These are phyloP conservation scores for Phytophthora pisi DNA, from an alignment of 352 stramenopile genomes.

Conservation along the genomic window DNA sequence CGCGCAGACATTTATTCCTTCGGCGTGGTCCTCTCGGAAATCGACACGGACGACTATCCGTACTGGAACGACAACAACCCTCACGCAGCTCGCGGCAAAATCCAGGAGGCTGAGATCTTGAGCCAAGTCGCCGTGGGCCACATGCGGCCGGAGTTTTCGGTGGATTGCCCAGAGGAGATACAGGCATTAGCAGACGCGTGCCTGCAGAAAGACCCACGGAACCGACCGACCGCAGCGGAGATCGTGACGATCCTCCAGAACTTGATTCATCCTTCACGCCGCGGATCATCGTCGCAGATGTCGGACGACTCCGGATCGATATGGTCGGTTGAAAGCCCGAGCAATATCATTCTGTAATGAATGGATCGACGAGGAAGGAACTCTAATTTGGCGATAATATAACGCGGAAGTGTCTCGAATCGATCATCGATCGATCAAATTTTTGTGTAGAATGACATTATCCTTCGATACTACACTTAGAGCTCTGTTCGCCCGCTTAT, in stretches of 20 bases:
- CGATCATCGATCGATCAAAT: background rate
- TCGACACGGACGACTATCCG: slow-evolving; percentile 61
- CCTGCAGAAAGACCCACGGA: slow-evolving; percentile 44
- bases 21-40: slow-evolving; percentile 53
- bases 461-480: background rate
- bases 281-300: slow-evolving; percentile 18
- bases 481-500: background rate
- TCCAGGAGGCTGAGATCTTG: slow-evolving; percentile 59
- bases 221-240: slow-evolving; percentile 56
- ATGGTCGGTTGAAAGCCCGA: slow-evolving; percentile 39
- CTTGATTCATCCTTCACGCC: slow-evolving; percentile 35
- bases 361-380: background rate
- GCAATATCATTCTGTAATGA: slow-evolving; percentile 26
- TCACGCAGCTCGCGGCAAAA: slow-evolving; percentile 29
- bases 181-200: slow-evolving; percentile 49
- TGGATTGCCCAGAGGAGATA: slow-evolving; percentile 45
- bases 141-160: slow-evolving; percentile 50
- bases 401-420: background rate
- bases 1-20: slow-evolving; percentile 57
- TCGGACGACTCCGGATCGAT: slow-evolving; percentile 28
- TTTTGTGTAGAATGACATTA: background rate
- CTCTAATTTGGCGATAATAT: background rate
- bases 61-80: slow-evolving; percentile 55
- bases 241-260: slow-evolving; percentile 50
- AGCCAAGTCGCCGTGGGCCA: slow-evolving; percentile 47